phyloP scores from a whole-genome alignment of 2,329 filamentous ascomycete genomes.

The Metarhizium humberi region DNA sequence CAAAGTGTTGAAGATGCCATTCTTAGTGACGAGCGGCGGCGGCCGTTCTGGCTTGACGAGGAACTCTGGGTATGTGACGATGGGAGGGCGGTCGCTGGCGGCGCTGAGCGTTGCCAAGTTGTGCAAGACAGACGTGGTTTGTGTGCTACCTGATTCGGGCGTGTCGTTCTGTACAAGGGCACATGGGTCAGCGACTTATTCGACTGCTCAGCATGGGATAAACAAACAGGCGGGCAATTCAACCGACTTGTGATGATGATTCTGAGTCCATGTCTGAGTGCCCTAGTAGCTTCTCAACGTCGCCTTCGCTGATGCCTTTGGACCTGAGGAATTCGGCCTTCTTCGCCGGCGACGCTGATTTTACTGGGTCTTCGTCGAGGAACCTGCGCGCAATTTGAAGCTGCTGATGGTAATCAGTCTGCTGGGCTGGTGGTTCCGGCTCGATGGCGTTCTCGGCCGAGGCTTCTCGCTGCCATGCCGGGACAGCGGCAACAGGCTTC shows the following conservation, averaged over 20 bases:
- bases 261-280: constrained; percentile 12
- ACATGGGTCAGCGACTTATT: background rate
- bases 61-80: constrained; percentile 64
- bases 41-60: constrained; percentile 46
- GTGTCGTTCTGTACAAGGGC: background rate
- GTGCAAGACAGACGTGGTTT: constrained; percentile 5
- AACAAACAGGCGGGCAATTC: constrained; percentile 1
- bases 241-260: constrained; percentile 11
- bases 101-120: constrained; percentile 15
- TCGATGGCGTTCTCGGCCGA: constrained; percentile 8
- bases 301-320: constrained; percentile 60
- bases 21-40: constrained; percentile 53
- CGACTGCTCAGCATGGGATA: background rate
- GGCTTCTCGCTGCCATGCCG: constrained; percentile 21
- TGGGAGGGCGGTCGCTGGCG: constrained; percentile 41
- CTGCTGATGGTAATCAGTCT: constrained; percentile 16
- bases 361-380: constrained; percentile 64
- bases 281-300: constrained; percentile 59
- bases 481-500: constrained; percentile 14
- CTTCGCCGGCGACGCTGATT: constrained; percentile 56
- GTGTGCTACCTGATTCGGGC: background rate
- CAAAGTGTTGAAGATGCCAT: constrained; percentile 48
- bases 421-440: constrained; percentile 4
- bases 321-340: constrained; percentile 68
- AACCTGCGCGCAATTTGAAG: constrained; percentile 64